phyloP scores from a whole-genome alignment of 495 filamentous ascomycete genomes.

The Hyaloscypha finlandica region DNA sequence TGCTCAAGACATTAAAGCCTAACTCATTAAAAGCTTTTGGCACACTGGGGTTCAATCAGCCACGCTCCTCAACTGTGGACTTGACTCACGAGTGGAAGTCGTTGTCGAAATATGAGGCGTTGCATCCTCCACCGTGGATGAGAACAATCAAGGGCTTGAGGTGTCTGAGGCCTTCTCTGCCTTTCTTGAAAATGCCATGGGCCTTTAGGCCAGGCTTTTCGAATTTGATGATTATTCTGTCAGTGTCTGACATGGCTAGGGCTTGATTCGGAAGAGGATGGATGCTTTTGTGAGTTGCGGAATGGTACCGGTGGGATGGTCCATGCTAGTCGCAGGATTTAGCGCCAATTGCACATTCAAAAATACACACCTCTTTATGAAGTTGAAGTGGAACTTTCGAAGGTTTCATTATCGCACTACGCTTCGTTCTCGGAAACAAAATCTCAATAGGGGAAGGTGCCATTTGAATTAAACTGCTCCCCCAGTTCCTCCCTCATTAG shows the following conservation, averaged over 20 bases:
- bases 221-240: background rate
- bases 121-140: slow-evolving; percentile 3
- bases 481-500: too few relatives aligned
- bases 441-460: too few relatives aligned
- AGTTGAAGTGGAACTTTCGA: too few relatives aligned
- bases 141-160: slow-evolving; percentile 1
- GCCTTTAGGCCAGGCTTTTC: background rate
- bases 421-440: too few relatives aligned
- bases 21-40: background rate
- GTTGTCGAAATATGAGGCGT: slow-evolving; percentile 3
- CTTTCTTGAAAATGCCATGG: slow-evolving; percentile 9
- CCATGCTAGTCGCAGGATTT: background rate
- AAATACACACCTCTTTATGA: too few relatives aligned
- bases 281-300: background rate
- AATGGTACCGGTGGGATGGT: background rate
- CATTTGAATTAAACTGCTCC: too few relatives aligned
- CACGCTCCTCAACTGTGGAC: too few relatives aligned
- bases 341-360: background rate
- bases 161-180: background rate
- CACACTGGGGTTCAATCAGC: background rate
- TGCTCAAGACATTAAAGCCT: slow-evolving; percentile 1
- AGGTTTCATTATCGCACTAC: too few relatives aligned
- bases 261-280: background rate
- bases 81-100: slow-evolving; percentile 4
- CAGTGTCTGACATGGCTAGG: background rate